A percentile compares a stretch with the other conserved stretches of the same genome.
phyloP scores from a whole-genome alignment of 306 rosid species.

The Trifolium repens region DNA sequence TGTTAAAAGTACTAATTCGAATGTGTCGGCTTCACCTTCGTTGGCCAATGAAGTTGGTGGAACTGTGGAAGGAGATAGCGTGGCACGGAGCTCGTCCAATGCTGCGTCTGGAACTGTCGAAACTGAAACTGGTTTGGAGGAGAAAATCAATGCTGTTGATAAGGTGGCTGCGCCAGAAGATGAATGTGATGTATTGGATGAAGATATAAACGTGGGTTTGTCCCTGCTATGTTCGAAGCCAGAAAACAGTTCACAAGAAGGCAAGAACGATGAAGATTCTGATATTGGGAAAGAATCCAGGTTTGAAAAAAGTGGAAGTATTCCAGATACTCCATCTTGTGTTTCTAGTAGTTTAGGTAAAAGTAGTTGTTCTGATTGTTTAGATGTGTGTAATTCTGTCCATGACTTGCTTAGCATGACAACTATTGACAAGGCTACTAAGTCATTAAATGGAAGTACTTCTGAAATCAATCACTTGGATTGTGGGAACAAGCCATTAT shows the following conservation, averaged over 20 bases:
- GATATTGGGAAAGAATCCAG: slow-evolving; percentile 38
- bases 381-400: slow-evolving; percentile 48
- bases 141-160: slow-evolving; percentile 41
- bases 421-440: slow-evolving; percentile 39
- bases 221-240: slow-evolving; percentile 41
- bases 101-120: slow-evolving; percentile 41
- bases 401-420: slow-evolving; percentile 40
- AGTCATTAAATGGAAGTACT: slow-evolving; percentile 43
- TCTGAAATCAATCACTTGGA: slow-evolving; percentile 48
- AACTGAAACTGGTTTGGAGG: slow-evolving; percentile 40
- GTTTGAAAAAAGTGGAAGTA: slow-evolving; percentile 47
- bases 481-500: slow-evolving; percentile 46
- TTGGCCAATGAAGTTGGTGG: slow-evolving; percentile 35
- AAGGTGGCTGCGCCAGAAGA: slow-evolving; percentile 37
- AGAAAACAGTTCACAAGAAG: slow-evolving; percentile 45
- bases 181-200: slow-evolving; percentile 43
- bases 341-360: slow-evolving; percentile 44
- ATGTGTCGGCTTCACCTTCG: slow-evolving; percentile 38
- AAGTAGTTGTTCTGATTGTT: slow-evolving; percentile 41
- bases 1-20: slow-evolving; percentile 43
- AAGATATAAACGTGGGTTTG: slow-evolving; percentile 41
- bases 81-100: slow-evolving; percentile 34
- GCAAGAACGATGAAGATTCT: slow-evolving; percentile 48
- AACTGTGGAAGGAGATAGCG: slow-evolving; percentile 39
- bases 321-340: slow-evolving; percentile 45